Percentiles rank a stretch among this genome's conserved stretches.
These are phyloP conservation scores for Diaporthe sp. DNA, from an alignment of 2,329 filamentous ascomycete genomes.

Conservation along the genomic window DNA sequence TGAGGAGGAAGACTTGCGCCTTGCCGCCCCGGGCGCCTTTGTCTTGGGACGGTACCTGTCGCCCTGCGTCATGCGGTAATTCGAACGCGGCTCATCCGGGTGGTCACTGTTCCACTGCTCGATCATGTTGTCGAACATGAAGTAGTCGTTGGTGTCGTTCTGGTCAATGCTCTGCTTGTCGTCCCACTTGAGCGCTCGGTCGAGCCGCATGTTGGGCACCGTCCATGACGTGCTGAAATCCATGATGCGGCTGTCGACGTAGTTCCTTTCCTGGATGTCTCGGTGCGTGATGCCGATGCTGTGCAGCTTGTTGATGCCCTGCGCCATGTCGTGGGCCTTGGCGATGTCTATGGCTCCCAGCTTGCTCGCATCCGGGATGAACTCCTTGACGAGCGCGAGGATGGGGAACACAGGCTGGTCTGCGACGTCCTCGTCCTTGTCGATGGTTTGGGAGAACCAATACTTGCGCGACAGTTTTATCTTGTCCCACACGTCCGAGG, in stretches of 20 bases:
- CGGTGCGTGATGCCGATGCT: neutral
- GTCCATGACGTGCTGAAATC: slow-evolving; percentile 7
- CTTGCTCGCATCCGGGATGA: neutral
- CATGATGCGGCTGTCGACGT: neutral
- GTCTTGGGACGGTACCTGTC: neutral
- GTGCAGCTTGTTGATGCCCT: neutral
- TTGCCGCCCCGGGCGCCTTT: neutral
- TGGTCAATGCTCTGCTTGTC: neutral
- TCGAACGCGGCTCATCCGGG: neutral
- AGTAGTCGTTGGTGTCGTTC: neutral
- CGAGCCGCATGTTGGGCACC: neutral
- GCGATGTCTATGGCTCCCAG: neutral
- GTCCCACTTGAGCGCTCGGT: neutral
- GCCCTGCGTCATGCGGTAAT: neutral
- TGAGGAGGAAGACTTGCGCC: neutral
- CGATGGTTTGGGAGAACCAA: neutral
- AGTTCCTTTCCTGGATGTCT: neutral
- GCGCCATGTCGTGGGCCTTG: neutral
- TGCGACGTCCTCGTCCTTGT: neutral
- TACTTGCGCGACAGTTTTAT: neutral
- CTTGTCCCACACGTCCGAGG: neutral
- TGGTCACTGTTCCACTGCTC: neutral
- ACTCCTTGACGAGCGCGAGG: slow-evolving; percentile 8
- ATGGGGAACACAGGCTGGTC: neutral
- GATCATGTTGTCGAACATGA: slow-evolving; percentile 8